phyloP scores from a whole-genome alignment of 2,329 filamentous ascomycete species.

The Dothistroma pini region DNA sequence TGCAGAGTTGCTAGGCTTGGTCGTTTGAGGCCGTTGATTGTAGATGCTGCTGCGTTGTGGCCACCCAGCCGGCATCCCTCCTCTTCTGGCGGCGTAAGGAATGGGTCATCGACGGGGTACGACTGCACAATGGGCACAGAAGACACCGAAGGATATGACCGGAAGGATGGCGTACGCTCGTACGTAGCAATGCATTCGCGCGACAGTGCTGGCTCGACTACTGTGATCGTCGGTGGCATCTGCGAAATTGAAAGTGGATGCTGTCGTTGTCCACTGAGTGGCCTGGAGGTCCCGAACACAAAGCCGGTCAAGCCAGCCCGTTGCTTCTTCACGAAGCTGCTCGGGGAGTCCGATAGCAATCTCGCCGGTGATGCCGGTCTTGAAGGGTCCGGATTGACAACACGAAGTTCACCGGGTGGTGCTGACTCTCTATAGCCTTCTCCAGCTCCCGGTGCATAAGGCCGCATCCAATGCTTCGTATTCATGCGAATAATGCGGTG shows the following conservation, averaged over 20 bases:
- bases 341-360: slow-evolving; percentile 16
- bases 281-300: slow-evolving; percentile 12
- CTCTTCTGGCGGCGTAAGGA: slow-evolving; percentile 23
- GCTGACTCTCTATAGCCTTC: slow-evolving; percentile 33
- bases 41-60: slow-evolving; percentile 6
- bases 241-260: slow-evolving; percentile 6
- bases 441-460: slow-evolving; percentile 31
- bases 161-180: slow-evolving; percentile 22
- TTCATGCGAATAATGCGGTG: slow-evolving; percentile 35
- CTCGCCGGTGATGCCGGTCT: slow-evolving; percentile 24
- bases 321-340: slow-evolving; percentile 24
- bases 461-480: slow-evolving; percentile 33
- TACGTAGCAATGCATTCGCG: slow-evolving; percentile 22
- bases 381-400: slow-evolving; percentile 33
- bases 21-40: background rate
- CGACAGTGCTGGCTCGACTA: slow-evolving; percentile 26
- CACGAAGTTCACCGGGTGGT: slow-evolving; percentile 28
- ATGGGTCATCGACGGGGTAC: slow-evolving; percentile 29
- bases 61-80: background rate
- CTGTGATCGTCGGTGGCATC: slow-evolving; percentile 7
- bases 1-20: slow-evolving; percentile 15
- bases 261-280: slow-evolving; percentile 9
- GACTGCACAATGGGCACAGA: slow-evolving; percentile 23
- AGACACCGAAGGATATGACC: slow-evolving; percentile 25
- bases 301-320: slow-evolving; percentile 22